phyloP scores from a whole-genome alignment of 2,329 filamentous ascomycete species.

The Sporothrix euskadiensis region DNA sequence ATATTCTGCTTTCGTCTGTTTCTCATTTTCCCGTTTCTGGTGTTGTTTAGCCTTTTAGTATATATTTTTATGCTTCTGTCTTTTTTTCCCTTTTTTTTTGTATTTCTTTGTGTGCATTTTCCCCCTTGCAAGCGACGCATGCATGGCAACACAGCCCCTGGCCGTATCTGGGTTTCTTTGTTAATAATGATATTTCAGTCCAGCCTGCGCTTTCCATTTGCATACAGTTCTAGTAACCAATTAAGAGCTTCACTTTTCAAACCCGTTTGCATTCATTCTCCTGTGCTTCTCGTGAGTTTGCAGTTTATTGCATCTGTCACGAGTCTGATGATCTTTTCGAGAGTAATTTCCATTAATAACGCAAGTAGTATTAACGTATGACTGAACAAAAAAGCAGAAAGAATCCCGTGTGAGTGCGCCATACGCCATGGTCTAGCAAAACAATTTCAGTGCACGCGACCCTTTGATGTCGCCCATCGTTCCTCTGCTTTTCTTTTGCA shows the following conservation, averaged over 20 bases:
- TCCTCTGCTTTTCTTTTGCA: background rate
- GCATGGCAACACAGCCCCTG: background rate
- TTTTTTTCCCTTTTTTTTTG: no score
- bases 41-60: background rate
- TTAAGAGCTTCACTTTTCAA: background rate
- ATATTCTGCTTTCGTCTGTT: background rate
- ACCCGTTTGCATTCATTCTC: background rate
- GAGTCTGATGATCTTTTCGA: background rate
- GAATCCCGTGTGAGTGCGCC: background rate
- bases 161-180: background rate
- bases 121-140: background rate
- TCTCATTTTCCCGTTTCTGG: no score
- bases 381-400: background rate
- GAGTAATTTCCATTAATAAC: background rate
- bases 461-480: background rate
- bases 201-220: background rate
- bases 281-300: background rate
- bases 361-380: background rate
- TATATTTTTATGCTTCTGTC: background rate
- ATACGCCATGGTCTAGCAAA: conserved; percentile 15
- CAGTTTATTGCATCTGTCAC: background rate
- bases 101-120: conserved; percentile 6
- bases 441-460: background rate
- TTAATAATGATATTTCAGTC: background rate
- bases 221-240: background rate